phyloP scores from a whole-genome alignment of 257 asterid species.

The Avicennia marina region DNA sequence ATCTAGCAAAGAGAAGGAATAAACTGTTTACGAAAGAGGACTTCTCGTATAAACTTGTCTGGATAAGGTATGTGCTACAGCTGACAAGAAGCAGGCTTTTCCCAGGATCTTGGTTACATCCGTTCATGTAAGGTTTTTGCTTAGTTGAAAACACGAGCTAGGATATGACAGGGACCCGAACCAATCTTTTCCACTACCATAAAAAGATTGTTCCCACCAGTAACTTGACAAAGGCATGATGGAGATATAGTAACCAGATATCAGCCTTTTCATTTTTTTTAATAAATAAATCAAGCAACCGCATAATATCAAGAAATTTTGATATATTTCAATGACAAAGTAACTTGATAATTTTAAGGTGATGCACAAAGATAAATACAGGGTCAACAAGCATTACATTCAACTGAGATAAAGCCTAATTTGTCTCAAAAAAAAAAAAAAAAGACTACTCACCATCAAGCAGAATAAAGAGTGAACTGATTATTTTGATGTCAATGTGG shows the following conservation, averaged over 20 bases:
- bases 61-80: constrained; percentile 34
- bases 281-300: too few species aligned
- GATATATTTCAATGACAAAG: not conserved
- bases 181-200: constrained; percentile 33
- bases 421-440: too few species aligned
- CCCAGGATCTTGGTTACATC: constrained; percentile 27
- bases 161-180: constrained; percentile 49
- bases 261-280: too few species aligned
- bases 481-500: too few species aligned
- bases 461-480: too few species aligned
- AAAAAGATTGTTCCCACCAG: constrained; percentile 39
- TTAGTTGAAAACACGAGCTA: constrained; percentile 29
- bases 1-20: constrained; percentile 23
- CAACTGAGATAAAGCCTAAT: not conserved
- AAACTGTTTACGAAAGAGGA: constrained; percentile 25
- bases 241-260: constrained; percentile 28
- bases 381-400: constrained; percentile 4
- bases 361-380: not conserved
- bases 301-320: constrained; percentile 19
- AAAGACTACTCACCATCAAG: too few species aligned
- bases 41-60: constrained; percentile 30
- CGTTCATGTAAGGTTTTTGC: constrained; percentile 28
- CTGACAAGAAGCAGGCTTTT: constrained; percentile 26
- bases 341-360: constrained; percentile 1
- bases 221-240: constrained; percentile 30